Percentiles rank a stretch among this genome's conserved stretches.
Conservation (phyloP, 306 rosid genomes). For the Quercus mongolica region DNA sequence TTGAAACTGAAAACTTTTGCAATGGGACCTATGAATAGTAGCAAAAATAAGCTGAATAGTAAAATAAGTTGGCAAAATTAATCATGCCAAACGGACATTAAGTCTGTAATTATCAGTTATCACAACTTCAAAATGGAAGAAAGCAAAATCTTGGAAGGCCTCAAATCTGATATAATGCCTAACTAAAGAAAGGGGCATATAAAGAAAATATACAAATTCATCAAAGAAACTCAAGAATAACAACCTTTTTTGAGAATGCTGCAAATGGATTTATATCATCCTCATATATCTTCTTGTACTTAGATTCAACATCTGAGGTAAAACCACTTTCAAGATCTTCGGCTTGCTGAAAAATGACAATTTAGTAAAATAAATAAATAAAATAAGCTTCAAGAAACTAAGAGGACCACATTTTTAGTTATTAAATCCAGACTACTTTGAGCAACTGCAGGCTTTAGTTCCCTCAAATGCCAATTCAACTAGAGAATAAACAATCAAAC, state of each 20-base stretch:
- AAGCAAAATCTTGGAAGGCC: neutral
- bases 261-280: slow-evolving; percentile 99
- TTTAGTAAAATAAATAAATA: neutral
- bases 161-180: neutral
- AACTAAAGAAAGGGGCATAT: neutral
- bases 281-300: slow-evolving; percentile 96
- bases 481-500: slow-evolving; percentile 13
- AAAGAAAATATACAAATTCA: neutral
- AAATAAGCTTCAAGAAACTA: neutral
- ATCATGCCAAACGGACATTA: neutral
- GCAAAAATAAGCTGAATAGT: too few relatives aligned
- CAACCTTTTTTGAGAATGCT: slow-evolving; percentile 95
- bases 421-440: too few relatives aligned
- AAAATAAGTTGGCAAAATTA: too few relatives aligned
- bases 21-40: too few relatives aligned
- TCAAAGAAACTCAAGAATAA: slow-evolving; percentile 8
- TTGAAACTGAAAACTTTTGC: too few relatives aligned
- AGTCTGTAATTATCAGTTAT: neutral
- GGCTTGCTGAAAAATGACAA: slow-evolving; percentile 53
- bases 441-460: too few relatives aligned
- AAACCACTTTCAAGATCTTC: slow-evolving; percentile 98
- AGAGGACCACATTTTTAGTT: neutral
- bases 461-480: too few relatives aligned
- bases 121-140: neutral
- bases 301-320: slow-evolving; percentile 91